A percentile compares a stretch with the other conserved stretches of the same genome.
phyloP scores from a whole-genome alignment of 495 filamentous ascomycete species.

The Xylaria curta region DNA sequence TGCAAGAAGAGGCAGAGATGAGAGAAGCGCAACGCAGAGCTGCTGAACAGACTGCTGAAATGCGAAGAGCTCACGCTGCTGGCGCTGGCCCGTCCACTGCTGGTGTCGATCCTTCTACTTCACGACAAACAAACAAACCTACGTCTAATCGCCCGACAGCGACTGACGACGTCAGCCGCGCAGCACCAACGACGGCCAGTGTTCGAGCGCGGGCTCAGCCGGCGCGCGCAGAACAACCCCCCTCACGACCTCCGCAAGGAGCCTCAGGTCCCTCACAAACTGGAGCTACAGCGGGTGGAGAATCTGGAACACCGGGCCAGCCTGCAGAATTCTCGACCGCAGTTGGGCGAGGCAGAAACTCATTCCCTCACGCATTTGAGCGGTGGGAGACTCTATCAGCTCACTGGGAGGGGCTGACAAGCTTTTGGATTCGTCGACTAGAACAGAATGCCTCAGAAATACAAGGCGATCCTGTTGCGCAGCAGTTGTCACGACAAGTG shows the following conservation, averaged over 20 bases:
- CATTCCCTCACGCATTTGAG: constrained; percentile 96
- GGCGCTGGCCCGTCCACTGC: constrained; percentile 57
- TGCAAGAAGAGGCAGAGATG: constrained; percentile 59
- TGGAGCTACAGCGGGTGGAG: constrained; percentile 32
- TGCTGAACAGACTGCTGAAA: constrained; percentile 62
- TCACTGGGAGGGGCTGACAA: constrained; percentile 96
- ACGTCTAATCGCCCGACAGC: constrained; percentile 29
- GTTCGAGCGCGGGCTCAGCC: constrained; percentile 31
- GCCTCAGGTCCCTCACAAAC: constrained; percentile 26
- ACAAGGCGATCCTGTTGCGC: constrained; percentile 77
- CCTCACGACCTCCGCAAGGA: constrained; percentile 28
- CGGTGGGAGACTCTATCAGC: constrained; percentile 96
- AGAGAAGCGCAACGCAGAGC: constrained; percentile 56
- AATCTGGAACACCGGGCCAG: constrained; percentile 31
- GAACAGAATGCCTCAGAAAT: constrained; percentile 89
- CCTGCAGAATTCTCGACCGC: constrained; percentile 42
- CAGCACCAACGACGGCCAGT: constrained; percentile 26
- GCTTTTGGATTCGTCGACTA: constrained; percentile 93
- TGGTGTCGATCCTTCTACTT: constrained; percentile 40
- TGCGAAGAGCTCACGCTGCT: constrained; percentile 61
- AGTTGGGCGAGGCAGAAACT: constrained; percentile 49
- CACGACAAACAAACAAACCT: constrained; percentile 41
- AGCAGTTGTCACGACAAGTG: constrained; percentile 90
- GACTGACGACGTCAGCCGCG: constrained; percentile 29
- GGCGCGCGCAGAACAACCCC: constrained; percentile 28